phyloP scores from a whole-genome alignment of 2,329 filamentous ascomycete genomes.

The Rasamsonia emersonii region DNA sequence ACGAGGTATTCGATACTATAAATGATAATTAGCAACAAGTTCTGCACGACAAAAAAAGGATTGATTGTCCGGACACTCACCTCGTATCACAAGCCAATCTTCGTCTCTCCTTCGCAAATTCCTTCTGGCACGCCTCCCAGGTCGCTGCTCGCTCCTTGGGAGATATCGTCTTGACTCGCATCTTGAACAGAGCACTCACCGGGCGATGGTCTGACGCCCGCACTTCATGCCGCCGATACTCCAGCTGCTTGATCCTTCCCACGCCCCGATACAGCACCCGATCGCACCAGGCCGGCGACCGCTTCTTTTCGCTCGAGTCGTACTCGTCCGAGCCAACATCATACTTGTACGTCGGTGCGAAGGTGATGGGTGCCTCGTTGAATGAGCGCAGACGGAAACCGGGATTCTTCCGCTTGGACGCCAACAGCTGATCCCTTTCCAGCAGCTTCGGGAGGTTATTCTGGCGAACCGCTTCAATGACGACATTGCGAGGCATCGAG shows the following conservation, averaged over 20 bases:
- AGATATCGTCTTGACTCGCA: constrained; percentile 76
- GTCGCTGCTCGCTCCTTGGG: constrained; percentile 54
- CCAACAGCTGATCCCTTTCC: constrained; percentile 85
- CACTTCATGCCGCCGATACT: constrained; percentile 84
- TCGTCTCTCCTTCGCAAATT: constrained; percentile 64
- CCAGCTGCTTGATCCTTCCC: constrained; percentile 74
- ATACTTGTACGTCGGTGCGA: constrained; percentile 97
- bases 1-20: constrained; percentile 56
- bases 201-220: constrained; percentile 87
- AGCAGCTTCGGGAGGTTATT: constrained; percentile 79
- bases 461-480: constrained; percentile 73
- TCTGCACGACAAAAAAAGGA: not conserved
- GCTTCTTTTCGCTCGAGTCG: constrained; percentile 88
- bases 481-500: constrained; percentile 87
- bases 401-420: constrained; percentile 80
- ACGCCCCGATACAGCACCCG: constrained; percentile 76
- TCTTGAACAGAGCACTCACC: constrained; percentile 74
- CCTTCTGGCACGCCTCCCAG: constrained; percentile 65
- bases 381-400: constrained; percentile 83
- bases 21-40: constrained; percentile 2
- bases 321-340: constrained; percentile 92
- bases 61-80: constrained; percentile 45
- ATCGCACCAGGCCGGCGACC: constrained; percentile 94
- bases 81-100: constrained; percentile 64
- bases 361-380: constrained; percentile 81